Conservation (phyloP, 768 basidiomycete species). For the Suillus bovinus region DNA sequence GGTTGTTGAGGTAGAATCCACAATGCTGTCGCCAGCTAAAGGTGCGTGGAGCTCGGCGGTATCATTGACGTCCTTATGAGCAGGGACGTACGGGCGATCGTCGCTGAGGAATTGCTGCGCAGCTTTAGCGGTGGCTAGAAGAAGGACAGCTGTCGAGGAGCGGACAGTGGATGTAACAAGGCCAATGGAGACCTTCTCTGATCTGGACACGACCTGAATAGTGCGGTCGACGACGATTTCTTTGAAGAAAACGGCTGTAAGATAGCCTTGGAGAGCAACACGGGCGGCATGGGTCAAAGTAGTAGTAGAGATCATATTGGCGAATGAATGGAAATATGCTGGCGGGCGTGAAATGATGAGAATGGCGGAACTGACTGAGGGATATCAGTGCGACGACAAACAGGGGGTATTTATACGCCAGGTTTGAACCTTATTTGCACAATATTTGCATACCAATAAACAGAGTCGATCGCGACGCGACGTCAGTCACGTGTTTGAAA, state of each 20-base stretch:
- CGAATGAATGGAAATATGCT: neutral
- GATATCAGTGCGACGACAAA: neutral
- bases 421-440: neutral
- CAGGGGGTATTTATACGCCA: neutral
- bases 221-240: neutral
- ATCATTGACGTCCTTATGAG: neutral
- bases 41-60: neutral
- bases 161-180: slow-evolving; percentile 3
- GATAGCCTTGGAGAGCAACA: neutral
- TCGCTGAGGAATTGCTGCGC: neutral
- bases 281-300: neutral
- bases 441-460: neutral
- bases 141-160: neutral
- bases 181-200: neutral
- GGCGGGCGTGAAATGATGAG: neutral
- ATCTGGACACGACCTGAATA: neutral
- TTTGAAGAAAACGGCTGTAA: neutral
- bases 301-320: neutral
- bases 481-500: neutral
- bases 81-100: neutral
- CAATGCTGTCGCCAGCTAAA: neutral
- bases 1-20: neutral
- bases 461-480: neutral
- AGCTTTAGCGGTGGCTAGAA: neutral
- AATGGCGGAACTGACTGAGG: neutral